Evolutionary conservation across 768 basidiomycete species (phyloP), one percentile per base, ranked within the genome.

Genomic region (Lactarius psammicola): DNA sequence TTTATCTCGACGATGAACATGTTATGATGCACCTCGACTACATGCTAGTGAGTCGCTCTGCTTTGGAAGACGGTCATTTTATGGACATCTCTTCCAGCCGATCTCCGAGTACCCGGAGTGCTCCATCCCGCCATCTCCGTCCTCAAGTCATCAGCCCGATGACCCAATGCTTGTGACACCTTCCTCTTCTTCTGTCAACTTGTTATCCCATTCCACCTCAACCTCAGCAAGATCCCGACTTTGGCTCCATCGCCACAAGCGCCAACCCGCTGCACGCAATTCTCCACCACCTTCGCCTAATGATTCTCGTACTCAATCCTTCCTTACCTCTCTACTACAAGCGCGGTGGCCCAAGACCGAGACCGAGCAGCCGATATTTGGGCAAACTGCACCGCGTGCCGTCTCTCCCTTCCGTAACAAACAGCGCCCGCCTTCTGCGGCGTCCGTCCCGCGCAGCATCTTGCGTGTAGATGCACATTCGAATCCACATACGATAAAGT

Each of bases 211-310:
- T 51, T 68, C 71, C 63, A 72, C 75, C 28, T 64, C 69, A 34
- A 71, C 71, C 60, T 69, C 75, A 33, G 69, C 74, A 56, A 71
- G 75, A 46, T 75, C 75, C 38, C 77, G 78, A 26, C 80, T 81
- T 70, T 83, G 82, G 82, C 76, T 83, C 55, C 81, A 82, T 68
- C 79, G 82, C 53, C 77, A 75, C 79, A 80, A 55, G 79, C 76
- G 70, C 73, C 77, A 11, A 68, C 78, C 51, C 61, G 70, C 51
- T 20, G 68, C 26, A 65, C 72, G 51, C 57, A 62, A 49, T 53
- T 66, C 59, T 5, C 63, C 69, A 3, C 51, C 63, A 5, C 40
- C 68, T 31, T 68, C 69, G 2, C 63, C 69, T 10, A 65, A 30
- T 31, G 68, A 70, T 51, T 15, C 64, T 11, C 64, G 62, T 7